These are phyloP conservation scores for Fusarium tricinctum DNA, from an alignment of 2,329 filamentous ascomycete species.

Conservation along the genomic window DNA sequence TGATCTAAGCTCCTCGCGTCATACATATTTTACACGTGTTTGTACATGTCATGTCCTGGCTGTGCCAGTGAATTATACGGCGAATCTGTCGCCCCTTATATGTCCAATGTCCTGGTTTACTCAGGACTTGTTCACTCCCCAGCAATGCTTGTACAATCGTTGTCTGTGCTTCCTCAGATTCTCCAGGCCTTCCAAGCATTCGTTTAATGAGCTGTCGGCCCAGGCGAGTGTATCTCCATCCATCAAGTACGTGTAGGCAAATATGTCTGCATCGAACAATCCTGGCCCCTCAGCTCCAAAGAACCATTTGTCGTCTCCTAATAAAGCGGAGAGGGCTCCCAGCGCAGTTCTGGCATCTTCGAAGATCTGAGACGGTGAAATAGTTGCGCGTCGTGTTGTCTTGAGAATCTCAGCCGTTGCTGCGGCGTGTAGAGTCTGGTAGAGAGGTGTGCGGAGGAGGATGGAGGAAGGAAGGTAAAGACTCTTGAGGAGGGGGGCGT, in stretches of 20 bases:
- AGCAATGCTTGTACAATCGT: constrained; percentile 54
- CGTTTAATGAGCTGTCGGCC: constrained; percentile 72
- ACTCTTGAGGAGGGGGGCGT: constrained; percentile 75
- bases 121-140: constrained; percentile 40
- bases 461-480: constrained; percentile 80
- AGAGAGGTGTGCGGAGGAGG: constrained; percentile 73
- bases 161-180: constrained; percentile 69
- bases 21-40: constrained; percentile 32
- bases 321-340: constrained; percentile 60
- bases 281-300: constrained; percentile 69
- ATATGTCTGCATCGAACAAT: constrained; percentile 89
- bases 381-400: constrained; percentile 59
- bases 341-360: constrained; percentile 62
- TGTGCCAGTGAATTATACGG: background rate
- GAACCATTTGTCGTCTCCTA: constrained; percentile 63
- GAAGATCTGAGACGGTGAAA: constrained; percentile 58
- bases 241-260: constrained; percentile 89
- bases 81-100: background rate
- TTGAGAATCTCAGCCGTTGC: constrained; percentile 82
- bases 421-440: constrained; percentile 77
- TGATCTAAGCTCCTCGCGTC: constrained; percentile 14
- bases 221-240: constrained; percentile 75
- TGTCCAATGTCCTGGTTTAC: background rate
- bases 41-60: constrained; percentile 11
- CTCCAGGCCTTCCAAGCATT: constrained; percentile 67